Conservation (phyloP, 2,329 filamentous ascomycete species). For the Ophiostoma sp. region DNA sequence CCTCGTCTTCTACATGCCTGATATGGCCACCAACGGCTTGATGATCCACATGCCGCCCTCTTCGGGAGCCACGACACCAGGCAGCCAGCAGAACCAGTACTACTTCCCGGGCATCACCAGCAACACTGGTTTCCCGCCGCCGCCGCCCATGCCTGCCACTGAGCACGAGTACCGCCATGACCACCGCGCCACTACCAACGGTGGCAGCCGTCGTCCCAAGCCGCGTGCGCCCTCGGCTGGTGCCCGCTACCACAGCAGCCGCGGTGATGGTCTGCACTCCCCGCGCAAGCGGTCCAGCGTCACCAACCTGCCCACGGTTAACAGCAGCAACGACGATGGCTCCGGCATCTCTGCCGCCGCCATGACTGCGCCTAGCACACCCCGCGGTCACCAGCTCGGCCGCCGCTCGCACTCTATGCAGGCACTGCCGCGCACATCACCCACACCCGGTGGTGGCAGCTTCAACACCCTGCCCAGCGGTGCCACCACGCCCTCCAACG, state of each 20-base stretch:
- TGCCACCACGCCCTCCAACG: constrained; percentile 24
- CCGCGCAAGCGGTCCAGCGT: constrained; percentile 43
- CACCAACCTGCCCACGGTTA: constrained; percentile 2
- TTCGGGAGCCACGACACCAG: constrained; percentile 35
- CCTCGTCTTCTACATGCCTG: constrained; percentile 25
- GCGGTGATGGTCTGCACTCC: constrained; percentile 37
- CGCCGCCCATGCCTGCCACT: constrained; percentile 14
- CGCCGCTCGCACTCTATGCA: constrained; percentile 36
- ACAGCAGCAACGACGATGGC: background rate
- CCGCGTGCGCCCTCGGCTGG: constrained; percentile 57
- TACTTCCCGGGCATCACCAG: constrained; percentile 26
- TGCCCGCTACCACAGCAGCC: constrained; percentile 48
- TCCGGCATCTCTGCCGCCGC: constrained; percentile 7
- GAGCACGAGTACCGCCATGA: constrained; percentile 26
- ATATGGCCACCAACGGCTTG: constrained; percentile 43
- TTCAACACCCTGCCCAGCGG: background rate
- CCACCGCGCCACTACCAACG: constrained; percentile 23
- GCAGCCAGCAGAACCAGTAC: constrained; percentile 27
- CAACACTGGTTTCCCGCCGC: background rate
- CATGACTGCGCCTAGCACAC: constrained; percentile 22
- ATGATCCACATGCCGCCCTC: constrained; percentile 57
- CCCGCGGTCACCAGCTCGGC: constrained; percentile 24
- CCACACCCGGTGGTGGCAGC: background rate
- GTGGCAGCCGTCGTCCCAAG: constrained; percentile 42
- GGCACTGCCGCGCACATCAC: constrained; percentile 27